phyloP scores from a whole-genome alignment of 352 stramenopile species.

The Phytophthora palmivora region DNA sequence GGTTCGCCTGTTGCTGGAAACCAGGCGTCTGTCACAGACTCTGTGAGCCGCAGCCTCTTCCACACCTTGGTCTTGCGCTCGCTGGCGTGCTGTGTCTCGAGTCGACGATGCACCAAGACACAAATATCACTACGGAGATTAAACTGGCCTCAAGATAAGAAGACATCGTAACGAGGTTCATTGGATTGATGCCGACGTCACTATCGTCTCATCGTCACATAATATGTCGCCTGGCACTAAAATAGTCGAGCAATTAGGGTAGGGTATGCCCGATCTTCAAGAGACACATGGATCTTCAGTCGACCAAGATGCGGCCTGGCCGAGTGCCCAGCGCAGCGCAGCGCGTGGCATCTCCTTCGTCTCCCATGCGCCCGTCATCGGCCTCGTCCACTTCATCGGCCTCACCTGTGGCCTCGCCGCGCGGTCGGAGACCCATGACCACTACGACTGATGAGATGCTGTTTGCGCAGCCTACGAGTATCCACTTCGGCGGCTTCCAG shows the following conservation, averaged over 20 bases:
- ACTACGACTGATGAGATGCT: conserved; percentile 44
- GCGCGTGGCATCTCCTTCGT: not conserved
- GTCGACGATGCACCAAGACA: not conserved
- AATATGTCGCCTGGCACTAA: not conserved
- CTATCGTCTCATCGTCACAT: too few relatives aligned
- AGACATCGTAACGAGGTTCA: too few relatives aligned
- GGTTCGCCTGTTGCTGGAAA: conserved; percentile 22
- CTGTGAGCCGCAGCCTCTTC: conserved; percentile 15
- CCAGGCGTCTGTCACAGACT: too few relatives aligned
- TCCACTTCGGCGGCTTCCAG: conserved; percentile 91
- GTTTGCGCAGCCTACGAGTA: conserved; percentile 59
- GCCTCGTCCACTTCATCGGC: conserved; percentile 13
- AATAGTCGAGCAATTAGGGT: not conserved
- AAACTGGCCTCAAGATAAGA: too few relatives aligned
- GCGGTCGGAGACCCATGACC: conserved; percentile 29
- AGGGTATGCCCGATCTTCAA: conserved; percentile 11
- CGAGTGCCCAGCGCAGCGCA: conserved; percentile 6
- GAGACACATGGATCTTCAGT: not conserved
- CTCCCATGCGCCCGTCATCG: conserved; percentile 15
- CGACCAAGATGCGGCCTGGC: conserved; percentile 5
- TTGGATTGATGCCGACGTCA: not conserved
- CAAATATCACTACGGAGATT: not conserved
- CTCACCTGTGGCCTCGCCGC: conserved; percentile 35
- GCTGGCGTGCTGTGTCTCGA: conserved; percentile 12
- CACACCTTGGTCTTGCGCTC: conserved; percentile 5